These are phyloP conservation scores for Voacanga thouarsii DNA, from an alignment of 257 asterid species.

Conservation along the genomic window DNA sequence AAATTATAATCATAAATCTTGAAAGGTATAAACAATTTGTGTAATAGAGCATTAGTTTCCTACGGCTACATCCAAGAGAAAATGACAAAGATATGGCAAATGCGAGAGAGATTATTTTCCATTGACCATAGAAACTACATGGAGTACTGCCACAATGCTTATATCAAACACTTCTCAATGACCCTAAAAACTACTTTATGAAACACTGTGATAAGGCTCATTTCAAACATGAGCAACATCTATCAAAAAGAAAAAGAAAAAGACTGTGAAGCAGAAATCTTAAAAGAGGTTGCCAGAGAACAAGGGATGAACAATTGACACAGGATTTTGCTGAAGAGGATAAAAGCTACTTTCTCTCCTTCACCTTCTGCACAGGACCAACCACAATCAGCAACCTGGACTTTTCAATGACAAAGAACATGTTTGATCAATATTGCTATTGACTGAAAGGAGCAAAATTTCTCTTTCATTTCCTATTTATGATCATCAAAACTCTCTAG, in stretches of 20 bases:
- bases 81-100: neutral
- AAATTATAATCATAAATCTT: no score
- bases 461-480: conserved; percentile 17
- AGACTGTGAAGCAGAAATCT: neutral
- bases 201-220: neutral
- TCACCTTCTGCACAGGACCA: neutral
- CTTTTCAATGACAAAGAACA: neutral
- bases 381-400: conserved; percentile 8
- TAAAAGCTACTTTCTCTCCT: neutral
- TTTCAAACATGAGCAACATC: conserved; percentile 1
- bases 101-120: neutral
- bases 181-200: conserved; percentile 1
- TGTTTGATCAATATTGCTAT: neutral
- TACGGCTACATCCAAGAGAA: neutral
- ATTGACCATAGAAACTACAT: neutral
- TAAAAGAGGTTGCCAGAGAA: neutral
- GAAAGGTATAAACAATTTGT: no score
- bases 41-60: neutral
- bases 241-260: neutral
- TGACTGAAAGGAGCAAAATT: conserved; percentile 7
- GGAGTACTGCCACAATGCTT: neutral
- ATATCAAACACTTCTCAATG: neutral
- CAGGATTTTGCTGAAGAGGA: neutral
- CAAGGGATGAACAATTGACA: neutral
- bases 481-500: conserved; percentile 1